A percentile compares a stretch with the other conserved stretches of the same genome.
Conservation (phyloP, 768 basidiomycete genomes). For the Leccinellum luteum region DNA sequence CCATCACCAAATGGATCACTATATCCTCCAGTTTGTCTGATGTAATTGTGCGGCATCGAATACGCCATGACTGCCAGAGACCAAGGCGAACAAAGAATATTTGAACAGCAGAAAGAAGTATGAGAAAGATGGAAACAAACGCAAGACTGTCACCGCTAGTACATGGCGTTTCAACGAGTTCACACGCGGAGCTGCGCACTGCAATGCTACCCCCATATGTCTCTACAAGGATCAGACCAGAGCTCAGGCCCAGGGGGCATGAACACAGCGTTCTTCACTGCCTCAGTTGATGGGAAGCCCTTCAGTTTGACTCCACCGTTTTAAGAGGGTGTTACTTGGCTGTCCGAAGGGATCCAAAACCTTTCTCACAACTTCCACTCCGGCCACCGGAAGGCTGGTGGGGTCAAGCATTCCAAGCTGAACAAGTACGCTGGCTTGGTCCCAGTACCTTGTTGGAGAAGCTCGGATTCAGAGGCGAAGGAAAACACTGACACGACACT, state of each 20-base stretch:
- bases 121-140: neutral
- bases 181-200: constrained; percentile 16
- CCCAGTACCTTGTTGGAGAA: constrained; percentile 41
- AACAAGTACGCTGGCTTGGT: constrained; percentile 45
- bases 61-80: constrained; percentile 28
- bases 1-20: constrained; percentile 29
- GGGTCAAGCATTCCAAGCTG: constrained; percentile 41
- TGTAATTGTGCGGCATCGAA: constrained; percentile 8
- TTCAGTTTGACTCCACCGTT: constrained; percentile 37
- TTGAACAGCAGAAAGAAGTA: constrained; percentile 1
- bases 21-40: constrained; percentile 9
- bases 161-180: neutral
- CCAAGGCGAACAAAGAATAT: constrained; percentile 13
- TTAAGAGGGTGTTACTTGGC: constrained; percentile 38
- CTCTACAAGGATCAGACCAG: neutral
- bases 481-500: neutral
- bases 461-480: neutral
- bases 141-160: neutral
- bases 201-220: neutral
- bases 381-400: constrained; percentile 34
- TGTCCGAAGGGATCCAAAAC: constrained; percentile 41
- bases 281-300: constrained; percentile 30
- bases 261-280: neutral
- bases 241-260: neutral
- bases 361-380: constrained; percentile 40